Evolutionary conservation across 805 yeast species (phyloP), one percentile per base, ranked within the genome.

Genomic region (Jamesozyma rosinii): DNA sequence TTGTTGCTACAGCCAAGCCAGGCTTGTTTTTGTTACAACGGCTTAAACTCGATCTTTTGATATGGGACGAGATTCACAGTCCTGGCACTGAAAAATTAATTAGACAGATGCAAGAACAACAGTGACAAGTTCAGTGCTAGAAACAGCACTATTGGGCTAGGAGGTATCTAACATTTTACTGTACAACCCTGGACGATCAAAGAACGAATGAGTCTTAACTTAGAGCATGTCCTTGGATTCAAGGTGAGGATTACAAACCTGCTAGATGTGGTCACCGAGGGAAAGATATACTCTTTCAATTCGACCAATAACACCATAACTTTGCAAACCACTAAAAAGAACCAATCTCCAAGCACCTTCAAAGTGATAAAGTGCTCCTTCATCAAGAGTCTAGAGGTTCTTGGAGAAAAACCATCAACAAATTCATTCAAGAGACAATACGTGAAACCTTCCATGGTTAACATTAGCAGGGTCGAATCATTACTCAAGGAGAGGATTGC

Each of bases 231-330:
- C 19, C 38, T 60, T 5, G 67, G 67, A 24, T 57, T 57, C 36
- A 72, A 78, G 52, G 83, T 84, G 45, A 76, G 70, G 54, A 67
- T 83, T 41, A 72, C 75, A 11, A 83, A 84, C 40, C 64, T 73
- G 5, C 64, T 77, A 37, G 86, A 81, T 53, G 69, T 71, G 22
- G 67, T 68, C 8, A 67, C 77, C 41, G 67, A 69, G n/a, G 95
- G 92, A 1, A 65, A 71, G 27, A 71, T 84, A 32, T 80, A 77
- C 57, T 72, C 87, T 9, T 80, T 74, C 57, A 74, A 76, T 44
- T 67, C 79, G 6, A 43, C 70, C 68, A 42, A 64, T 49, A 51
- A 49, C 27, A 58, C 68, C 0, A 49, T 69, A 0, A 63, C 68
- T 44, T 65, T 58, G 8, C 56, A 52, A 37, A 52, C 56, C 3